phyloP scores from a whole-genome alignment of 1,139 yeast genomes.

The Protomyces inouyei region DNA sequence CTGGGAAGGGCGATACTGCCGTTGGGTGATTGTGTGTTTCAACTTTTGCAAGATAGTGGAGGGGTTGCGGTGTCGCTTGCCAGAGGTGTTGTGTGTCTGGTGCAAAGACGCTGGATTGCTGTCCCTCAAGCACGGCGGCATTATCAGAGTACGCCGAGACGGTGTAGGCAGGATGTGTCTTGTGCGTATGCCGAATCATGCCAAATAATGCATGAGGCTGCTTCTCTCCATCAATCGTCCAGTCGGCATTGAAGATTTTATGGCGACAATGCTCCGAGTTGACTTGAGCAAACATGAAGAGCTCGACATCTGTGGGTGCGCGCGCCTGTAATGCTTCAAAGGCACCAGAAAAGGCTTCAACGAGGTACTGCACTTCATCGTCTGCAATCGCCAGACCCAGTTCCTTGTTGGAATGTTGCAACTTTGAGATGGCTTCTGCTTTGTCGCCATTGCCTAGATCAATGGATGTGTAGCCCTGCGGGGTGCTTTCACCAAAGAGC shows the following conservation, averaged over 20 bases:
- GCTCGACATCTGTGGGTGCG: slow-evolving; percentile 95
- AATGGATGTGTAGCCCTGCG: not conserved
- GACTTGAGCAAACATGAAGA: slow-evolving; percentile 99
- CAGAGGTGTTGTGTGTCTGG: slow-evolving; percentile 51
- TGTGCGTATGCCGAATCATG: slow-evolving; percentile 95
- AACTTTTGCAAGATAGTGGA: slow-evolving; percentile 87
- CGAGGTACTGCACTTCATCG: slow-evolving; percentile 86
- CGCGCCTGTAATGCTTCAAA: slow-evolving; percentile 55
- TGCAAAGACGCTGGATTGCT: slow-evolving; percentile 63
- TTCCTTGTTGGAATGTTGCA: slow-evolving; percentile 67
- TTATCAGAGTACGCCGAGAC: slow-evolving; percentile 94
- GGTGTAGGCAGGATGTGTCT: slow-evolving; percentile 68
- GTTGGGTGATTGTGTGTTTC: slow-evolving; percentile 99
- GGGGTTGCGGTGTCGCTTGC: slow-evolving; percentile 67
- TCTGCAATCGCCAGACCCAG: slow-evolving; percentile 88
- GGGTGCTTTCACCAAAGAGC: slow-evolving; percentile 46
- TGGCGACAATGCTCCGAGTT: slow-evolving; percentile 99
- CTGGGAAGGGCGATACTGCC: slow-evolving; percentile 97
- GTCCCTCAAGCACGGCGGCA: slow-evolving; percentile 94
- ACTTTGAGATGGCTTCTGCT: slow-evolving; percentile 51
- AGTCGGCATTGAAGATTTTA: slow-evolving; percentile 96
- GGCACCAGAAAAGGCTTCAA: slow-evolving; percentile 58
- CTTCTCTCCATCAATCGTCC: slow-evolving; percentile 85
- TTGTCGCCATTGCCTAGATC: slow-evolving; percentile 18
- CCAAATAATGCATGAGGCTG: slow-evolving; percentile 76